Percentiles rank a stretch among this genome's conserved stretches.
These are phyloP conservation scores for Cyathus striatus DNA, from an alignment of 768 basidiomycete genomes.

Conservation along the genomic window DNA sequence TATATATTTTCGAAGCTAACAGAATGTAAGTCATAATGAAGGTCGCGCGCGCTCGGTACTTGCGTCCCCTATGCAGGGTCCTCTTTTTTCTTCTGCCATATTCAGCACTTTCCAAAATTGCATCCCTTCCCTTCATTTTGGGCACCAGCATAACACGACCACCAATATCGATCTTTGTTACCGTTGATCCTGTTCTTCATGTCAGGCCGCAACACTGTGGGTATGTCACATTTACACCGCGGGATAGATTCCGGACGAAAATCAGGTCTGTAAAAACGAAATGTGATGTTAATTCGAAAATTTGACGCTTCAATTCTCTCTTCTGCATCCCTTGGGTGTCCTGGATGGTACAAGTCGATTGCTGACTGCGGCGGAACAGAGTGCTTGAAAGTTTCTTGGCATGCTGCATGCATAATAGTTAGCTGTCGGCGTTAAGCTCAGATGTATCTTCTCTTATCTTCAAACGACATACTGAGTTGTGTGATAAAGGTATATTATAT, in stretches of 20 bases:
- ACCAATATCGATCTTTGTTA: slow-evolving; percentile 65
- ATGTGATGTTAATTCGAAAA: slow-evolving; percentile 80
- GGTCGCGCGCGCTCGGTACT: no score
- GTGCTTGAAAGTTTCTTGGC: slow-evolving; percentile 82
- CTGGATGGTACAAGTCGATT: slow-evolving; percentile 69
- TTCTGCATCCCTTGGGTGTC: slow-evolving; percentile 30
- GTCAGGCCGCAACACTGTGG: slow-evolving; percentile 67
- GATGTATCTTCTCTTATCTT: no score
- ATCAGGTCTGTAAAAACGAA: slow-evolving; percentile 83
- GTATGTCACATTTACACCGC: slow-evolving; percentile 67
- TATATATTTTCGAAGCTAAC: no score
- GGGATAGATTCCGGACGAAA: slow-evolving; percentile 64
- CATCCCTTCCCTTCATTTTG: slow-evolving; percentile 86
- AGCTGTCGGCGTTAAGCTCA: slow-evolving; percentile 36
- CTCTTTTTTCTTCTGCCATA: slow-evolving; percentile 61
- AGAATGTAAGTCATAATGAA: no score
- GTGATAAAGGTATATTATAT: slow-evolving; percentile 69
- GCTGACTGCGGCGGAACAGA: slow-evolving; percentile 66
- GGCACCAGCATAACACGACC: slow-evolving; percentile 75
- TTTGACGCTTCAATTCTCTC: slow-evolving; percentile 44
- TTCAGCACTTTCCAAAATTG: slow-evolving; percentile 72
- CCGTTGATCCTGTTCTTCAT: slow-evolving; percentile 69
- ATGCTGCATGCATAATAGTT: slow-evolving; percentile 83
- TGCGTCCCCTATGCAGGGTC: slow-evolving; percentile 35
- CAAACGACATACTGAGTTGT: slow-evolving; percentile 62